Conservation (phyloP, 768 basidiomycete species). For the Gloeopeniophorella convolvens region DNA sequence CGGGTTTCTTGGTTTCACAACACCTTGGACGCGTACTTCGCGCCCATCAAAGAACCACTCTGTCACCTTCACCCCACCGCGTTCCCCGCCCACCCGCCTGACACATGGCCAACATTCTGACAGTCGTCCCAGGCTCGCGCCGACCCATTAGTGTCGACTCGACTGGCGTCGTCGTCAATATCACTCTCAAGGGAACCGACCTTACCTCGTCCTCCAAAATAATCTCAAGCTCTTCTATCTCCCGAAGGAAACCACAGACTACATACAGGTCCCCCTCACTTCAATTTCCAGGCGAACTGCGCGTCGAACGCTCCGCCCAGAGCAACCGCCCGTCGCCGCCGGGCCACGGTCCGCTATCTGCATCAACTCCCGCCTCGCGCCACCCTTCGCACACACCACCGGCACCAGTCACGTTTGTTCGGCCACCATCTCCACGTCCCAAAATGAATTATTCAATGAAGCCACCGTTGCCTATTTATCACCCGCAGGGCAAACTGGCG, state of each 20-base stretch:
- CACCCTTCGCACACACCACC: slow-evolving; percentile 9
- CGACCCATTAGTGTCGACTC: slow-evolving; percentile 20
- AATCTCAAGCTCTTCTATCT: slow-evolving; percentile 8
- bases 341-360: slow-evolving; percentile 8
- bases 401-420: not conserved
- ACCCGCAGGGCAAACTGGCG: slow-evolving; percentile 20
- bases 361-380: not conserved
- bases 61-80: not conserved
- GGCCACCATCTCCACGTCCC: not conserved
- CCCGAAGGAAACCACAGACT: slow-evolving; percentile 18
- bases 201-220: slow-evolving; percentile 9
- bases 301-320: slow-evolving; percentile 20
- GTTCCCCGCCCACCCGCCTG: not conserved
- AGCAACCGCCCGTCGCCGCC: slow-evolving; percentile 1
- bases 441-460: slow-evolving; percentile 14
- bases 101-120: slow-evolving; percentile 14
- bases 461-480: slow-evolving; percentile 18
- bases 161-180: slow-evolving; percentile 16
- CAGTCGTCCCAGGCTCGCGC: slow-evolving; percentile 20
- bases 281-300: slow-evolving; percentile 12
- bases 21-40: not conserved
- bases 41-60: not conserved
- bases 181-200: slow-evolving; percentile 7
- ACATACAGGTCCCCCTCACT: slow-evolving; percentile 21
- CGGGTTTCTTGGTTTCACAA: not conserved